Evolutionary conservation across 1,284 basidiomycete species (phyloP), one percentile per base, ranked within the genome.

Genomic region (Melampsora larici-populina): DNA sequence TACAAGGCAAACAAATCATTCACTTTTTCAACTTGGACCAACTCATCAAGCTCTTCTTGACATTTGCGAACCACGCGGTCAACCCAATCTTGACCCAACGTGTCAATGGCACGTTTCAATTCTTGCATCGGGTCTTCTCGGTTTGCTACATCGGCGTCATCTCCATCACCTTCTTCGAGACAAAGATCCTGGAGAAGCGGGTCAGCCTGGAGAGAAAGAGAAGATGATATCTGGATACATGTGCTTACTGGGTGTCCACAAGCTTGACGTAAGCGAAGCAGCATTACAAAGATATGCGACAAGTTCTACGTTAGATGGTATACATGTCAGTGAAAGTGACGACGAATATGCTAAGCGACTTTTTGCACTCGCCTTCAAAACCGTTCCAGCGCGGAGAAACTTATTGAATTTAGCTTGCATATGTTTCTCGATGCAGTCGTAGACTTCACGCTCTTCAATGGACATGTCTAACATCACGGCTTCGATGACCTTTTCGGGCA

Each of bases 401-500:
- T 86, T 84, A 80, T 89, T 90, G 84, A 90, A 89, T 43, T 82
- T 87, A 0, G 84, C 86, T 79, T 89, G 89, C 48, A 86, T 86
- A n/a, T 83, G 83, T 8, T 85, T 84, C 81, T 90, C 89, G 43
- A 89, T 85, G 21, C n/a, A 62, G 13, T 80, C 83, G 79, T 89
- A 88, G 11, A 91, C 86, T 2, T 87, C 87, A 13, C 87, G 84
- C 79, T 89, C 89, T 81, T 89, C 89, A 29, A 83, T 77, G 0
- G 86, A 84, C 80, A 89, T 89, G 55, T 86, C 84, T 15, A 90
- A 40, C 51, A 46, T 46, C 29, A 76, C 29, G 15, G 58, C 55
- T 29, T 69, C 64, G 9, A 62, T 36, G 24, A 46, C 36, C 40
- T 76, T 76, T n/a, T 43, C 36, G 31, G 73, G 73, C n/a, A 76